phyloP scores from a whole-genome alignment of 371 early-diverging fungal species.

The Circinella umbellata region DNA sequence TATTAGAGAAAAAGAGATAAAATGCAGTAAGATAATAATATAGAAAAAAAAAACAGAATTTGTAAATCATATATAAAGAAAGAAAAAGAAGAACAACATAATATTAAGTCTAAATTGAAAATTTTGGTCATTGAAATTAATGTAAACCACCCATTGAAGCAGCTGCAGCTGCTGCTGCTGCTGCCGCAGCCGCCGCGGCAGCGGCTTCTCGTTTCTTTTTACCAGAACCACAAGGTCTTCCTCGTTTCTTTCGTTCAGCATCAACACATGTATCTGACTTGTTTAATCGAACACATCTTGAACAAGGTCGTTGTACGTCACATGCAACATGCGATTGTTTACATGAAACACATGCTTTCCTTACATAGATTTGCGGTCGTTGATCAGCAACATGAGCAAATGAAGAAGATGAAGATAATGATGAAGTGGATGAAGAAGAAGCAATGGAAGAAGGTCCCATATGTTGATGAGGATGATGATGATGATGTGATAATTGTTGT shows the following conservation, averaged over 20 bases:
- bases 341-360: constrained; percentile 63
- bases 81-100: too few species aligned
- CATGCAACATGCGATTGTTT: constrained; percentile 64
- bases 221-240: constrained; percentile 53
- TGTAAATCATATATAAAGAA: too few species aligned
- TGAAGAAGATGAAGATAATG: constrained; percentile 11
- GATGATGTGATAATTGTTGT: not conserved
- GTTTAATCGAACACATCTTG: constrained; percentile 59
- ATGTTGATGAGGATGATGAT: not conserved
- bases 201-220: constrained; percentile 29
- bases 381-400: constrained; percentile 3
- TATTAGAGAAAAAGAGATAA: too few species aligned
- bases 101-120: too few species aligned
- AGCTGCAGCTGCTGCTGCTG: constrained; percentile 2
- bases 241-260: constrained; percentile 63
- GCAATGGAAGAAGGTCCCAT: constrained; percentile 11
- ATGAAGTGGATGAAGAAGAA: constrained; percentile 11
- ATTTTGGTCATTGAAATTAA: not conserved
- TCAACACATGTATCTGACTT: constrained; percentile 58
- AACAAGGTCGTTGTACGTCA: constrained; percentile 61
- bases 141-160: constrained; percentile 2
- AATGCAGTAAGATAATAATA: too few species aligned
- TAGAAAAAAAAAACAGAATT: too few species aligned
- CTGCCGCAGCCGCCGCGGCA: not conserved
- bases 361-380: constrained; percentile 41